These are phyloP conservation scores for Cladosporium sp. DNA, from an alignment of 2,329 filamentous ascomycete genomes.

Conservation along the genomic window DNA sequence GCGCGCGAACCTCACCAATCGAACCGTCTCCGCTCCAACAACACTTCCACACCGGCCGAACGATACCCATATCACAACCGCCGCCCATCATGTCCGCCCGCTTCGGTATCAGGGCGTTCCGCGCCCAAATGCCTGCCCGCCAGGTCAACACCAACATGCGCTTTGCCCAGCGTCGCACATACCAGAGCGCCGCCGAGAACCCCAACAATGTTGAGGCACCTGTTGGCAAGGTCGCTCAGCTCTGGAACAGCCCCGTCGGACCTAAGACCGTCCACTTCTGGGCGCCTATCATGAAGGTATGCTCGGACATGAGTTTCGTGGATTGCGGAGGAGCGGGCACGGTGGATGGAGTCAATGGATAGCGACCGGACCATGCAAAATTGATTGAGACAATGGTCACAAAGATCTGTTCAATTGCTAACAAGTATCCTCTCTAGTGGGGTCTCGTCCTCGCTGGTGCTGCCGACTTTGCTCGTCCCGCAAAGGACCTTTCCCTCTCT, in stretches of 20 bases:
- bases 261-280: slow-evolving; percentile 93
- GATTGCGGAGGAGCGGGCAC: slow-evolving; percentile 2
- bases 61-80: neutral
- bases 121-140: slow-evolving; percentile 50
- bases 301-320: slow-evolving; percentile 7
- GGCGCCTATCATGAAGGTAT: slow-evolving; percentile 89
- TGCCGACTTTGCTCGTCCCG: slow-evolving; percentile 85
- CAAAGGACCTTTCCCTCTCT: slow-evolving; percentile 85
- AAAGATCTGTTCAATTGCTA: neutral
- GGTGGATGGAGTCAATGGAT: neutral
- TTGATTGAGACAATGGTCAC: neutral
- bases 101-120: slow-evolving; percentile 54
- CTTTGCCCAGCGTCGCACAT: slow-evolving; percentile 54
- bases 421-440: slow-evolving; percentile 57
- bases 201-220: slow-evolving; percentile 25
- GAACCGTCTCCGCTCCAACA: neutral
- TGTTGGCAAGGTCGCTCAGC: slow-evolving; percentile 59
- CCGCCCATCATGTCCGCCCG: slow-evolving; percentile 50
- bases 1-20: slow-evolving; percentile 4
- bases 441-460: slow-evolving; percentile 86
- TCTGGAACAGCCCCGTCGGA: slow-evolving; percentile 52
- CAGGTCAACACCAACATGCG: slow-evolving; percentile 25
- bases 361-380: neutral
- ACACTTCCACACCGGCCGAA: neutral
- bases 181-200: slow-evolving; percentile 58